Percentiles rank a stretch among this genome's conserved stretches.
Conservation (phyloP, 768 basidiomycete species). For the Phanerodontia chrysosporium region DNA sequence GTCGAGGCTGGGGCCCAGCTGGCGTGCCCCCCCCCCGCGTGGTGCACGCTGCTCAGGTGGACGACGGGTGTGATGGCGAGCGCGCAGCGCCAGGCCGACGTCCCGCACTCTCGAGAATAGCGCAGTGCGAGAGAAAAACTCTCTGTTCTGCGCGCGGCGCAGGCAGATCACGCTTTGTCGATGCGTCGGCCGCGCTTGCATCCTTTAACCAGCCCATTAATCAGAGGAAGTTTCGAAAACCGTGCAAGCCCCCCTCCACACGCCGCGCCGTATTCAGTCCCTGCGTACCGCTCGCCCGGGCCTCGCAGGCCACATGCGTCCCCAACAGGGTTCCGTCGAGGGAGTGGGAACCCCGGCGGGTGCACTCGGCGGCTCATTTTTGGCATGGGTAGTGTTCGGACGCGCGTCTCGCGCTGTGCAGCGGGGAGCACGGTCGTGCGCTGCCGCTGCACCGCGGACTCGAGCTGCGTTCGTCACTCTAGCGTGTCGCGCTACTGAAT, state of each 20-base stretch:
- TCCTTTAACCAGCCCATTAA: slow-evolving; percentile 5
- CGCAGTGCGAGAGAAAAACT: neutral
- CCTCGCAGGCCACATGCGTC: neutral
- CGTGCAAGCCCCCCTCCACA: too few species aligned
- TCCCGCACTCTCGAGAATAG: neutral
- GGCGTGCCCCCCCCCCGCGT: neutral
- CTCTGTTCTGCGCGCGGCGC: neutral
- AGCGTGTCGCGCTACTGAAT: neutral
- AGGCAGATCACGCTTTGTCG: neutral
- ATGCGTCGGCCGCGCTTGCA: neutral
- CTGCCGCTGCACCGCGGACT: neutral
- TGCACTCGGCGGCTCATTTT: neutral
- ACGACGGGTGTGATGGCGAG: neutral
- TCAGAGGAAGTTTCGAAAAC: slow-evolving; percentile 1
- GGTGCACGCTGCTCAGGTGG: neutral
- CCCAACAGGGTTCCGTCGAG: neutral
- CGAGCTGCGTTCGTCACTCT: too few species aligned
- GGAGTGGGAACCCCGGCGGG: neutral
- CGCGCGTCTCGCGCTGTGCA: neutral
- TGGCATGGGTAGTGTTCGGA: slow-evolving; percentile 1
- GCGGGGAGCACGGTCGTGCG: neutral
- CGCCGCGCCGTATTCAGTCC: too few species aligned
- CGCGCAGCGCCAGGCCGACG: neutral
- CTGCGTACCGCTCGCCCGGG: neutral
- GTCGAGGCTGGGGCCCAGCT: neutral